A percentile compares a stretch with the other conserved stretches of the same genome.
These are phyloP conservation scores for Alternaria triticimaculans DNA, from an alignment of 2,329 filamentous ascomycete species.

Conservation along the genomic window DNA sequence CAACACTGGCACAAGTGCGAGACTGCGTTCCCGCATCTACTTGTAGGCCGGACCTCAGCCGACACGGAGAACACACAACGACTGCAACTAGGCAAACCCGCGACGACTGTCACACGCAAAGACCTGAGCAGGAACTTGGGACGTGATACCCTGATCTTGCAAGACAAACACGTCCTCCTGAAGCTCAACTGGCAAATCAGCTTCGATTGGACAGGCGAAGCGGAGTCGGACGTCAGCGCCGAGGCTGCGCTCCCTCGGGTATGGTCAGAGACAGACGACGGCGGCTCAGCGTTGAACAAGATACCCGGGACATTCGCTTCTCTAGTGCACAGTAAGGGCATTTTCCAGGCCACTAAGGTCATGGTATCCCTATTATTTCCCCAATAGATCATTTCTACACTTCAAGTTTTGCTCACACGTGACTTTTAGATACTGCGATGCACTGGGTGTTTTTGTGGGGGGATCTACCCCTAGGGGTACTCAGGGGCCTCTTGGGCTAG, in stretches of 20 bases:
- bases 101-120: conserved; percentile 40
- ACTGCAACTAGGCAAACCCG: not conserved
- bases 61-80: conserved; percentile 30
- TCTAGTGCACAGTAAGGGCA: conserved; percentile 62
- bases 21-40: conserved; percentile 51
- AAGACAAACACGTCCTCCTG: conserved; percentile 51
- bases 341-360: conserved; percentile 64
- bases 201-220: conserved; percentile 78
- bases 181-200: conserved; percentile 68
- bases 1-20: conserved; percentile 67
- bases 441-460: too few relatives aligned
- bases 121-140: conserved; percentile 59
- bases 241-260: conserved; percentile 64
- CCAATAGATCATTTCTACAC: too few relatives aligned
- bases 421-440: too few relatives aligned
- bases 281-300: conserved; percentile 60
- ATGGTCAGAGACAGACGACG: conserved; percentile 67
- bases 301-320: conserved; percentile 68
- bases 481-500: too few relatives aligned
- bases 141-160: conserved; percentile 36
- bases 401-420: too few relatives aligned
- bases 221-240: conserved; percentile 64
- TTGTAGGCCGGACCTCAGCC: conserved; percentile 18
- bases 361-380: conserved; percentile 65
- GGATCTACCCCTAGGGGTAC: too few relatives aligned